Evolutionary conservation across 2,329 filamentous ascomycete genomes (phyloP).

Genomic region (Fusarium sp.): DNA sequence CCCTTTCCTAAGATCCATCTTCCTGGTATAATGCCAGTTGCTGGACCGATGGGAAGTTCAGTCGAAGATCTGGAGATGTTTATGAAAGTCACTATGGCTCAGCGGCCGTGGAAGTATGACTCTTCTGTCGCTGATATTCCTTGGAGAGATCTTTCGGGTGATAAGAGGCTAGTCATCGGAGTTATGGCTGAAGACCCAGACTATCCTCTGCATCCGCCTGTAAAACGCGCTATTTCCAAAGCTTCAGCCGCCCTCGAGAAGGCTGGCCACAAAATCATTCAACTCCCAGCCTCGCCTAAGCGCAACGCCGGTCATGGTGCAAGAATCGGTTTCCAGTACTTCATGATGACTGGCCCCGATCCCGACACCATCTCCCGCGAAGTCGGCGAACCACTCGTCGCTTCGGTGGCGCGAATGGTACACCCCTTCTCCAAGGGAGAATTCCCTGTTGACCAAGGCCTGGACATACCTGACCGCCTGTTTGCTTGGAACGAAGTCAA

Average conservation of each 20-base stretch:
- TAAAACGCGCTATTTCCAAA: conserved; percentile 58
- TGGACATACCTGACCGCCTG: conserved; percentile 1
- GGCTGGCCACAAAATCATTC: conserved; percentile 60
- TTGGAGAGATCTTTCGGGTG: conserved; percentile 55
- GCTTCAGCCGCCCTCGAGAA: conserved; percentile 54
- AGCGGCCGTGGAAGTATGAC: conserved; percentile 60
- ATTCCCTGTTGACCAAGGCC: conserved; percentile 26
- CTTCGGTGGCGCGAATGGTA: conserved; percentile 31
- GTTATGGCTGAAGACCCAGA: conserved; percentile 60
- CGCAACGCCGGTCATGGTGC: conserved; percentile 23
- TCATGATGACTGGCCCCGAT: conserved; percentile 25
- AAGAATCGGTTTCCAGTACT: conserved; percentile 41
- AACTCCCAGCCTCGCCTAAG: conserved; percentile 44
- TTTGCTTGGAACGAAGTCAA: conserved; percentile 16
- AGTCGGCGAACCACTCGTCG: conserved; percentile 36
- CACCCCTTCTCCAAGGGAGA: conserved; percentile 31
- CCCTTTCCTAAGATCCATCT: conserved; percentile 27
- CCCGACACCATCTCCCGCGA: conserved; percentile 25
- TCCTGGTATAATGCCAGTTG: conserved; percentile 52
- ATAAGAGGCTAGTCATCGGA: conserved; percentile 55
- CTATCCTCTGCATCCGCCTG: conserved; percentile 63
- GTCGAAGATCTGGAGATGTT: conserved; percentile 47
- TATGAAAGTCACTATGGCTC: conserved; percentile 55
- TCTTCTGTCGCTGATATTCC: conserved; percentile 55
- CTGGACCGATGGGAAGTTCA: conserved; percentile 58